phyloP scores from a whole-genome alignment of 139 green algal species.

The Chlorella ohadii region DNA sequence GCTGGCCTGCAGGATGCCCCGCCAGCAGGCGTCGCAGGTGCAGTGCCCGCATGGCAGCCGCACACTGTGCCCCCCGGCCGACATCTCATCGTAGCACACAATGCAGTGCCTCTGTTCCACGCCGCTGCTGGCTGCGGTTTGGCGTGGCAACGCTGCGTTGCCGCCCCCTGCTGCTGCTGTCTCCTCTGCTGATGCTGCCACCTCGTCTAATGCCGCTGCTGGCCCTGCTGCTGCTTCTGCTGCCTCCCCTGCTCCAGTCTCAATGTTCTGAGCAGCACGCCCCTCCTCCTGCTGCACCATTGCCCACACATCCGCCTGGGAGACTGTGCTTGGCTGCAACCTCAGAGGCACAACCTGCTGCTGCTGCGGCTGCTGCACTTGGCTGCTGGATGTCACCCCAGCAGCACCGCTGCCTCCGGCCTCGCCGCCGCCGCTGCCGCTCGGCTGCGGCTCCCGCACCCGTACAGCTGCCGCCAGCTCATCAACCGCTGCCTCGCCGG shows the following conservation, averaged over 20 bases:
- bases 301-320: neutral
- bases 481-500: neutral
- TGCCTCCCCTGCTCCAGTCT: neutral
- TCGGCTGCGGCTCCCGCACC: neutral
- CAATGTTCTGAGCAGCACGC: too few relatives aligned
- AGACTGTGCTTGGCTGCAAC: neutral
- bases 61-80: neutral
- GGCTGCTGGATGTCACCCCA: neutral
- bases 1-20: constrained; percentile 24
- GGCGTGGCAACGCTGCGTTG: neutral
- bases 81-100: constrained; percentile 28
- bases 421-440: neutral
- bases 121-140: neutral
- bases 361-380: neutral
- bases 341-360: neutral
- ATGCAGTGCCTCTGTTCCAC: constrained; percentile 2
- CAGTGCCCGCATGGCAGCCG: constrained; percentile 13
- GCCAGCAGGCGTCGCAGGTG: constrained; percentile 37
- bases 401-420: neutral
- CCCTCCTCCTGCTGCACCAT: neutral
- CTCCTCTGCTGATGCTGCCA: neutral
- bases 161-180: neutral
- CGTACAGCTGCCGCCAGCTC: neutral
- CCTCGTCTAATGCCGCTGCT: neutral
- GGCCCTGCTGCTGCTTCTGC: neutral